Evolutionary conservation across 2,329 filamentous ascomycete genomes (phyloP).

Genomic region (Lojkania enalia): DNA sequence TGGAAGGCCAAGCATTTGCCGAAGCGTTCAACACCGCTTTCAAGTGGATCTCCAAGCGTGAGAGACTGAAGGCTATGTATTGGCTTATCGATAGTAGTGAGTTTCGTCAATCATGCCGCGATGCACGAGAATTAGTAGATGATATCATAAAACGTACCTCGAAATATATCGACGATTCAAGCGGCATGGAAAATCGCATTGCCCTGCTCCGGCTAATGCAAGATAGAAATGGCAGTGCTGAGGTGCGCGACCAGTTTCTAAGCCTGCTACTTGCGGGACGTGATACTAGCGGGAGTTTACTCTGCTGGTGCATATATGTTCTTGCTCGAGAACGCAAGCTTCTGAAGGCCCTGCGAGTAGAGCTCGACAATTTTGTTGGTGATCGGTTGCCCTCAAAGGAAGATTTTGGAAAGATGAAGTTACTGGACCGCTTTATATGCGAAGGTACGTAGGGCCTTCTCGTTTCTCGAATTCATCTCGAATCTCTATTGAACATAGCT

Average conservation of each 20-base stretch:
- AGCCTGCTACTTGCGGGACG: conserved; percentile 78
- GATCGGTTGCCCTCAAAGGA: not conserved
- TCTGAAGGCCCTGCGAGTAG: not conserved
- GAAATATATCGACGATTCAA: not conserved
- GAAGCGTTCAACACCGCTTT: conserved; percentile 10
- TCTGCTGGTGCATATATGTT: conserved; percentile 70
- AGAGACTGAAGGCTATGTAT: conserved; percentile 28
- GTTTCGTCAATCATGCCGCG: conserved; percentile 16
- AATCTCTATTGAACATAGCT: no score
- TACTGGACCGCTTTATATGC: not conserved
- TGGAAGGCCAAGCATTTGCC: conserved; percentile 6
- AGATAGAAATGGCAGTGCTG: conserved; percentile 51
- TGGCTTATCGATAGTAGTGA: conserved; percentile 21
- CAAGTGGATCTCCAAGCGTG: not conserved
- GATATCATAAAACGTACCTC: not conserved
- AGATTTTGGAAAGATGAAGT: not conserved
- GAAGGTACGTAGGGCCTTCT: not conserved
- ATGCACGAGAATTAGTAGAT: not conserved
- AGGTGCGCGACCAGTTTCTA: conserved; percentile 77
- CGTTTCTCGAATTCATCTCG: no score
- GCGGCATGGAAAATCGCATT: conserved; percentile 54
- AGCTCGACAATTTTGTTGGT: not conserved
- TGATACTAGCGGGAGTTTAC: conserved; percentile 78
- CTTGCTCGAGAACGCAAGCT: not conserved
- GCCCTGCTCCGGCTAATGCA: conserved; percentile 62